phyloP scores from a whole-genome alignment of 2,329 filamentous ascomycete species.

The Calonectria fujianensis region DNA sequence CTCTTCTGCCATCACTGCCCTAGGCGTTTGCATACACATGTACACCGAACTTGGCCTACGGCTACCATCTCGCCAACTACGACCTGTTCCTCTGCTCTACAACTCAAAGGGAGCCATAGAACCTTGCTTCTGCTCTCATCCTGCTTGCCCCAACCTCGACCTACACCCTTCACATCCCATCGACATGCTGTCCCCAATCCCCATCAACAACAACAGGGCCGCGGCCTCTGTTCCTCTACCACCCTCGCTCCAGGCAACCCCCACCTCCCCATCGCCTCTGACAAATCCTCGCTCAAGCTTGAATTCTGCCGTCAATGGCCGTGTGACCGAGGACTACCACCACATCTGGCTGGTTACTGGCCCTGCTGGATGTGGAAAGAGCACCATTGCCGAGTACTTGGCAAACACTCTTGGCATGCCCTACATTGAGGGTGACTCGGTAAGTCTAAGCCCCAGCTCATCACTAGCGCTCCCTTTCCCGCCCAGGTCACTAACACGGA shows the following conservation, averaged over 20 bases:
- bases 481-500: conserved; percentile 52
- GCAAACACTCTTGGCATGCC: conserved; percentile 78
- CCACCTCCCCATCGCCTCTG: conserved; percentile 47
- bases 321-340: conserved; percentile 64
- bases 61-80: conserved; percentile 42
- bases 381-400: conserved; percentile 81
- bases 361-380: conserved; percentile 87
- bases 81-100: conserved; percentile 36
- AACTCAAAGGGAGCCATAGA: conserved; percentile 43
- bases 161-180: conserved; percentile 24
- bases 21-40: conserved; percentile 36
- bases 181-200: conserved; percentile 70
- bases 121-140: conserved; percentile 35
- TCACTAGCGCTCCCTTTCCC: background rate
- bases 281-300: conserved; percentile 51
- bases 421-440: conserved; percentile 87
- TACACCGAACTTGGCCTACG: conserved; percentile 46
- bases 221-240: conserved; percentile 53
- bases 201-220: conserved; percentile 64
- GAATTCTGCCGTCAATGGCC: conserved; percentile 57
- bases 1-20: background rate
- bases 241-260: conserved; percentile 47
- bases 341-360: conserved; percentile 90
- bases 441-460: conserved; percentile 65
- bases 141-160: conserved; percentile 32